Conservation (phyloP, 306 rosid species). For the Leucaena leucocephala region DNA sequence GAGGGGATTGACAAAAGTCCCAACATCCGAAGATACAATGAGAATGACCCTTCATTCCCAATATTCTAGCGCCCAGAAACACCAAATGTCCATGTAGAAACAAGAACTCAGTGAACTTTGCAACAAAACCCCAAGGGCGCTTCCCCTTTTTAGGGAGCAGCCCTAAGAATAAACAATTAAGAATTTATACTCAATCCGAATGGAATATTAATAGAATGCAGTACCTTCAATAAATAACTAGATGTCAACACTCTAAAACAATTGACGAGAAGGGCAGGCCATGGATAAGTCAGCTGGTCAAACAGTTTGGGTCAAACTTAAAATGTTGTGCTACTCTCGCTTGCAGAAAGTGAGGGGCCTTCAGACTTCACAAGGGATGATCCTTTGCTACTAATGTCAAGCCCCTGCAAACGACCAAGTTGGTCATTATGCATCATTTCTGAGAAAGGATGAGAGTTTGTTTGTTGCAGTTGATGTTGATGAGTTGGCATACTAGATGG, state of each 20-base stretch:
- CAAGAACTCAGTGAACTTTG: constrained; percentile 38
- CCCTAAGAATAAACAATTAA: constrained; percentile 71
- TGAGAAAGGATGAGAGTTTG: constrained; percentile 64
- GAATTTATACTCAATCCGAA: constrained; percentile 53
- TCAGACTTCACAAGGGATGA: constrained; percentile 70
- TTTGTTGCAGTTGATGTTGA: constrained; percentile 54
- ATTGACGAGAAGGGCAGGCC: constrained; percentile 47
- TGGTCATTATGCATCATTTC: constrained; percentile 81
- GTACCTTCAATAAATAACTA: constrained; percentile 61
- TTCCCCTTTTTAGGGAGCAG: constrained; percentile 54
- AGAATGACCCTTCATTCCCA: constrained; percentile 69
- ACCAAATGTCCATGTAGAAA: constrained; percentile 46
- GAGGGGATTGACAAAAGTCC: constrained; percentile 43
- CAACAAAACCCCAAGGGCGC: constrained; percentile 52
- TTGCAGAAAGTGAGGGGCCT: constrained; percentile 85
- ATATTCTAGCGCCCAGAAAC: constrained; percentile 49
- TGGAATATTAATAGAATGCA: constrained; percentile 44
- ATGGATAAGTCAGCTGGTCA: constrained; percentile 75
- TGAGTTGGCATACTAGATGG: constrained; percentile 51
- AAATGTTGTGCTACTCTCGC: constrained; percentile 87
- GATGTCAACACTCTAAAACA: constrained; percentile 76
- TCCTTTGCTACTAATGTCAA: constrained; percentile 81
- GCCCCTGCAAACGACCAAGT: constrained; percentile 89
- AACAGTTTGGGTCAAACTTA: constrained; percentile 60
- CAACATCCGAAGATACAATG: constrained; percentile 44